phyloP scores from a whole-genome alignment of 73 alveolate genomes.

The Paramecium pentaurelia region DNA sequence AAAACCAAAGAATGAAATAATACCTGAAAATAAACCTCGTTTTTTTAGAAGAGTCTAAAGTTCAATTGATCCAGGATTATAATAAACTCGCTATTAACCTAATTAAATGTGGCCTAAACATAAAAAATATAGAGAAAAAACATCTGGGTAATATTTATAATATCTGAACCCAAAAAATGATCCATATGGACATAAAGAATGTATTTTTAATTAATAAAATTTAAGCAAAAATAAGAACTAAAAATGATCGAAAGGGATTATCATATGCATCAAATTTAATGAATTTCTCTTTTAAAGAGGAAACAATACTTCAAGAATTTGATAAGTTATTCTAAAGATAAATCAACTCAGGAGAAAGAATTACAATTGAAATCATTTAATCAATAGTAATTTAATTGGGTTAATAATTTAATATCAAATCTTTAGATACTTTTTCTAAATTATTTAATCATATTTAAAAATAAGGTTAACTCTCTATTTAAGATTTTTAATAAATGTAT shows the following conservation, averaged over 20 bases:
- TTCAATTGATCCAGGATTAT: not conserved
- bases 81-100: not conserved
- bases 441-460: not conserved
- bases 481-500: not conserved
- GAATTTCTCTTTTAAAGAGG: not conserved
- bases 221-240: not conserved
- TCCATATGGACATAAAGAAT: slow-evolving; percentile 40
- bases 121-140: slow-evolving; percentile 27
- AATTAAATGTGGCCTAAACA: not conserved
- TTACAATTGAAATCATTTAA: not conserved
- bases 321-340: not conserved
- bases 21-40: not conserved
- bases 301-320: not conserved
- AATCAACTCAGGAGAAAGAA: not conserved
- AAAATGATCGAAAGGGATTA: not conserved
- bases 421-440: not conserved
- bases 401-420: not conserved
- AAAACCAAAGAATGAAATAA: not conserved
- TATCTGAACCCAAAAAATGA: slow-evolving; percentile 6
- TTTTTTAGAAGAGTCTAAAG: not conserved
- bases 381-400: not conserved
- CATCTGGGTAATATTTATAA: not conserved
- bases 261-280: not conserved
- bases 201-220: not conserved
- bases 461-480: not conserved